Conservation (phyloP, 805 yeast genomes). For the Candida ficus region DNA sequence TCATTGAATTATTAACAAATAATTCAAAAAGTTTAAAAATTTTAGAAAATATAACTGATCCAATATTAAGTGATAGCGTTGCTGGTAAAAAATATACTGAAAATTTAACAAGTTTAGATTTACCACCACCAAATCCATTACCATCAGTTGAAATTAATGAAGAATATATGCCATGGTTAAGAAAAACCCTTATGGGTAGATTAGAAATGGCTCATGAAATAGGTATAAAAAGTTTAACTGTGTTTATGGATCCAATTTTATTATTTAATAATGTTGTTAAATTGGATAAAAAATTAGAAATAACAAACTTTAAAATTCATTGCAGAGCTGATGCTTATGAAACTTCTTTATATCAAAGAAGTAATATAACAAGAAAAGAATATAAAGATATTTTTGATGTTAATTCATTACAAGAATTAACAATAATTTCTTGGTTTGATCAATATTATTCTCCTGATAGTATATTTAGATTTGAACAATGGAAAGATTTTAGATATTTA, state of each 20-base stretch:
- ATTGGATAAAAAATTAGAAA: conserved; percentile 26
- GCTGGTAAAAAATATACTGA: conserved; percentile 24
- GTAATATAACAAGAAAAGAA: conserved; percentile 13
- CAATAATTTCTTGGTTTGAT: conserved; percentile 40
- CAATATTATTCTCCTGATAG: conserved; percentile 26
- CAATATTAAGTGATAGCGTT: conserved; percentile 31
- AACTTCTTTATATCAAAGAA: conserved; percentile 22
- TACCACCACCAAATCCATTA: conserved; percentile 31
- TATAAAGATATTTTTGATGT: conserved; percentile 34
- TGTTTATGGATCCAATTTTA: conserved; percentile 35
- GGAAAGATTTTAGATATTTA: conserved; percentile 30
- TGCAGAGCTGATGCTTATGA: conserved; percentile 37
- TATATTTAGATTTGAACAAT: conserved; percentile 31
- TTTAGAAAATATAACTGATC: conserved; percentile 37
- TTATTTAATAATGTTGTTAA: conserved; percentile 29
- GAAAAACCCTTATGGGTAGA: conserved; percentile 23
- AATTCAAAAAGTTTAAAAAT: conserved; percentile 28
- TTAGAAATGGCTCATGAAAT: conserved; percentile 13
- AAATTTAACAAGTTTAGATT: conserved; percentile 14
- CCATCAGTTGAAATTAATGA: conserved; percentile 27
- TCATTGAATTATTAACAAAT: conserved; percentile 26
- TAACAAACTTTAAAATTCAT: conserved; percentile 34
- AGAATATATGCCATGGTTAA: conserved; percentile 28
- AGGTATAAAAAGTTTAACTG: conserved; percentile 25
- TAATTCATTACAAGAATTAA: conserved; percentile 29